Evolutionary conservation across 768 basidiomycete species (phyloP).

Genomic region (Termitomyces sp.): DNA sequence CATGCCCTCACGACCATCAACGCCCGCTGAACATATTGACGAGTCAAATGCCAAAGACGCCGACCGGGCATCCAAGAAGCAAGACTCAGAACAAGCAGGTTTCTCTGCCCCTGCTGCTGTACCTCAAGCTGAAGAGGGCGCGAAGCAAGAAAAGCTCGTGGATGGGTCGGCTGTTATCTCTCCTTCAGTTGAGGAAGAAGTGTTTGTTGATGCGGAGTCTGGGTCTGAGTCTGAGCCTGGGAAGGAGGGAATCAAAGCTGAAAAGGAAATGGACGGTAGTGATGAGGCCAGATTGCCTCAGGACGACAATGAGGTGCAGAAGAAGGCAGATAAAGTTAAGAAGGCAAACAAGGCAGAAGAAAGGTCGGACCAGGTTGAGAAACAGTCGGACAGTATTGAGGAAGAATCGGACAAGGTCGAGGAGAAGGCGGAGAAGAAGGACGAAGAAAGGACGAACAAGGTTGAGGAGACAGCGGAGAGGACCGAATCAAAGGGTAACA

Average conservation of each 20-base stretch:
- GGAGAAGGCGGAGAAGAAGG: constrained; percentile 1
- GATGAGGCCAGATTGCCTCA: constrained; percentile 1
- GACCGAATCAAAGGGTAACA: not conserved
- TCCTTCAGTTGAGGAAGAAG: constrained; percentile 2
- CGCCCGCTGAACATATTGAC: constrained; percentile 9
- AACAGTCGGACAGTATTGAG: not conserved
- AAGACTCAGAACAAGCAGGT: not conserved
- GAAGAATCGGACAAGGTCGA: not conserved
- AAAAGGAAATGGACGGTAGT: not conserved
- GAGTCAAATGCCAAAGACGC: not conserved
- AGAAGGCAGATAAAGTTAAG: not conserved
- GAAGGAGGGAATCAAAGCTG: constrained; percentile 3
- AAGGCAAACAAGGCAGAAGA: not conserved
- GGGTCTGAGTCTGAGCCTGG: not conserved
- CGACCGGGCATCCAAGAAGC: not conserved
- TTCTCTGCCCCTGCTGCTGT: not conserved
- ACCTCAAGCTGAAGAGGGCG: not conserved
- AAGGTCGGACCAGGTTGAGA: not conserved
- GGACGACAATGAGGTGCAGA: not conserved
- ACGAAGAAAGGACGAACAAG: not conserved
- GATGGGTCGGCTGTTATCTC: not conserved
- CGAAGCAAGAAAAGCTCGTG: not conserved
- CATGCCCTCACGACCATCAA: constrained; percentile 23
- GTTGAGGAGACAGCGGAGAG: not conserved
- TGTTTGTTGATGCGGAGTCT: constrained; percentile 6